These are phyloP conservation scores for Trichoderma afroharzianum DNA, from an alignment of 2,329 filamentous ascomycete genomes.

Conservation along the genomic window DNA sequence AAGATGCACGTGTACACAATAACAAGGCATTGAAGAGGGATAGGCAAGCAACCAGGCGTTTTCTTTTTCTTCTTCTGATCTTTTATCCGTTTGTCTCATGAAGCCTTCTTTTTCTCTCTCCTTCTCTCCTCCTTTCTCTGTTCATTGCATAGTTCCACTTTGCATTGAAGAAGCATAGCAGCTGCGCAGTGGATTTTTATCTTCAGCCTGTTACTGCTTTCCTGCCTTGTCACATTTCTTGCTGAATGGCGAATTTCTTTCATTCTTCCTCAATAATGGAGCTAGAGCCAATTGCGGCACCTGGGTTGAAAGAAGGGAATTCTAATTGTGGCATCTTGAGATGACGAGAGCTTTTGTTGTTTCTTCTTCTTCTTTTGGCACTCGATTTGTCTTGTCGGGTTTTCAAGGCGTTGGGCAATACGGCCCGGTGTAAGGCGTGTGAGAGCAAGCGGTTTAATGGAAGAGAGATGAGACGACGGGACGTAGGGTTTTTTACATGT, in stretches of 20 bases:
- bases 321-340: neutral
- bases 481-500: neutral
- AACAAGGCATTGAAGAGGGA: slow-evolving; percentile 14
- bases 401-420: slow-evolving; percentile 11
- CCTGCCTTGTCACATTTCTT: neutral
- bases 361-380: neutral
- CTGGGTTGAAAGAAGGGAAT: neutral
- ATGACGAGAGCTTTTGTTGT: neutral
- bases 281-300: neutral
- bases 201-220: neutral
- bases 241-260: neutral
- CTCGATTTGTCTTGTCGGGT: slow-evolving; percentile 8
- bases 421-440: slow-evolving; percentile 8
- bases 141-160: neutral
- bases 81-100: neutral
- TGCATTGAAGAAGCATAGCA: neutral
- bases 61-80: slow-evolving; percentile 13
- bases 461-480: neutral
- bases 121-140: slow-evolving; percentile 21
- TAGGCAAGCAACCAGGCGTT: slow-evolving; percentile 14
- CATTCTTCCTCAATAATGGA: neutral
- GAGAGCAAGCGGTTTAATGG: slow-evolving; percentile 3
- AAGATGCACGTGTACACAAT: slow-evolving; percentile 17
- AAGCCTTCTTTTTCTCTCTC: slow-evolving; percentile 20
- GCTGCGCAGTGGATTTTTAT: neutral